Base-by-base conservation (phyloP, 257 asterid genomes). In the Rauvolfia tetraphylla region DNA sequence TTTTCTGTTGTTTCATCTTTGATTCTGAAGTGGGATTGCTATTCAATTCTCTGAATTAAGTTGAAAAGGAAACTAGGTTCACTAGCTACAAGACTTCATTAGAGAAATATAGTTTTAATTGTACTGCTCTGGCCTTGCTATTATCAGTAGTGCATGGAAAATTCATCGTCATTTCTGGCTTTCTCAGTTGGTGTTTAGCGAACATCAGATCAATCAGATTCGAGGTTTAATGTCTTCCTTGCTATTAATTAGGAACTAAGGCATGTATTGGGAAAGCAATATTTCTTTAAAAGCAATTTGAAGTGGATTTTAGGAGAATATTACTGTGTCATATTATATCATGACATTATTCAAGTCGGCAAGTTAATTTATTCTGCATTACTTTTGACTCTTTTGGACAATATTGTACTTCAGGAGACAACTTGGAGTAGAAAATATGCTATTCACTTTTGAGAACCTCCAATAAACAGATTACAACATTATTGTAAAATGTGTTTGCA, bases 401-500 rank as follows among this genome's bases (percentile, higher is more conserved):
- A 34, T 25, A 65, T 13, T 5, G 15, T 22, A 33, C 29, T 4
- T 14, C 7, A 65, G 67, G 12, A 27, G 4, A 65, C 23, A 15
- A 20, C 17, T 66, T 66, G 25, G 20, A 36, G 71, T 18, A 15
- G 48, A 66, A 41, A 66, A n/a, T 20, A 5, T 38, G 5, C 3
- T 22, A 23, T 31, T 27, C 22, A 36, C 12, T 62, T 31, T 62
- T 62, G 69, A 12, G 39, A 13, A 10, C 22, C 22, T 62, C 6
- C n/a, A 4, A 36, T 44, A 66, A 17, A 66, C 22, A 6, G 10
- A 6, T 54, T 6, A 36, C 7, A 31, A 31, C 62, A 49, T 46
- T 46, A 44, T 33, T 74, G 7, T 63, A 25, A 10, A 70, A 68
- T 34, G 1, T 46, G 42, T n/a, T 84, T 86, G 82, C 84, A 89